phyloP scores from a whole-genome alignment of 2,329 filamentous ascomycete species.

The Calcarisporium arbuscula region DNA sequence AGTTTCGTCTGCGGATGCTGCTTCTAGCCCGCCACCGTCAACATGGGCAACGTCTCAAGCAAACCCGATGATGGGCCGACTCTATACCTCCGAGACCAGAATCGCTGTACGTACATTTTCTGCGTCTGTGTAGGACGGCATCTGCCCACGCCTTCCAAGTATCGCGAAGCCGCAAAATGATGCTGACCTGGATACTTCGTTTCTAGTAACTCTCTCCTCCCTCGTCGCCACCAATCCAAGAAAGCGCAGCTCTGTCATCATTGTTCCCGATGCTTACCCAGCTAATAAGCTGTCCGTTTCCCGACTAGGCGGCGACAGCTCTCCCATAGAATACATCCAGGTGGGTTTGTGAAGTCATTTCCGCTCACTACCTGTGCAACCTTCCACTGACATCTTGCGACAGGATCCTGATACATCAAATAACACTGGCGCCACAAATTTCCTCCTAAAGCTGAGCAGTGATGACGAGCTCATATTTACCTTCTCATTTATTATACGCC shows the following conservation, averaged over 20 bases:
- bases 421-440: slow-evolving; percentile 51
- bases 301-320: slow-evolving; percentile 66
- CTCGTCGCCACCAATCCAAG: slow-evolving; percentile 75
- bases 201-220: slow-evolving; percentile 76
- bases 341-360: slow-evolving; percentile 41
- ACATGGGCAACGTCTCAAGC: slow-evolving; percentile 91
- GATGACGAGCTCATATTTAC: slow-evolving; percentile 91
- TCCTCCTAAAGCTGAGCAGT: slow-evolving; percentile 80
- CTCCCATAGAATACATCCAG: slow-evolving; percentile 85
- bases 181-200: slow-evolving; percentile 15
- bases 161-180: no score
- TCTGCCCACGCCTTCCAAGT: no score
- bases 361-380: slow-evolving; percentile 8
- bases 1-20: slow-evolving; percentile 3
- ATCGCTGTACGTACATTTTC: slow-evolving; percentile 61
- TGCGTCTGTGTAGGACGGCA: no score
- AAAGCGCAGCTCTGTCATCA: slow-evolving; percentile 67
- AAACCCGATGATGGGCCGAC: slow-evolving; percentile 74
- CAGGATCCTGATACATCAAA: slow-evolving; percentile 69
- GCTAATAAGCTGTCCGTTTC: slow-evolving; percentile 69
- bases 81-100: slow-evolving; percentile 86
- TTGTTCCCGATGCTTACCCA: slow-evolving; percentile 82
- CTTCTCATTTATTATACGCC: slow-evolving; percentile 79
- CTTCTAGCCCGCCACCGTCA: slow-evolving; percentile 22
- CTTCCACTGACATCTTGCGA: slow-evolving; percentile 8